phyloP scores from a whole-genome alignment of 495 filamentous ascomycete species.

The Endocarpon pusillum region DNA sequence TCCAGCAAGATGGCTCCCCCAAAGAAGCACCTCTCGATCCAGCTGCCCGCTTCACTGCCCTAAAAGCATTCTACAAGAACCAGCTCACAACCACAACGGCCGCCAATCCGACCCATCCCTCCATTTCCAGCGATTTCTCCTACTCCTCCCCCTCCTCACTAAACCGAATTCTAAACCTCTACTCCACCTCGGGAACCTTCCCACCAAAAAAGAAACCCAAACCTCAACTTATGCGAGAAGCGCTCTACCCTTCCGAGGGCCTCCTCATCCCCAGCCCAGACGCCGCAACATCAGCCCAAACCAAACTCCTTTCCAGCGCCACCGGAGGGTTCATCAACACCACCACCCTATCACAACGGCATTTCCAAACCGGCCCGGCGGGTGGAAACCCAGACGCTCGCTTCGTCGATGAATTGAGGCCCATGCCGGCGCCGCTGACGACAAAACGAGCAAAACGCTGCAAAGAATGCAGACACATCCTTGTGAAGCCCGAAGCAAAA shows the following conservation, averaged over 20 bases:
- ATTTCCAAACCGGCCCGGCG: constrained; percentile 26
- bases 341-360: constrained; percentile 33
- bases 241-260: constrained; percentile 48
- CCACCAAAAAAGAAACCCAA: constrained; percentile 47
- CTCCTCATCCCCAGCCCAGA: constrained; percentile 35
- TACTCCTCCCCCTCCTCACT: constrained; percentile 65
- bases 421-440: constrained; percentile 61
- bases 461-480: constrained; percentile 80
- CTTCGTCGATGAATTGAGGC: constrained; percentile 53
- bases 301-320: constrained; percentile 23
- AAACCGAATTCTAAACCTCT: constrained; percentile 67
- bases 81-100: constrained; percentile 46
- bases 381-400: constrained; percentile 23
- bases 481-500: constrained; percentile 87
- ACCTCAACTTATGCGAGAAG: constrained; percentile 60
- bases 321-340: constrained; percentile 36
- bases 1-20: constrained; percentile 1
- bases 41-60: constrained; percentile 28
- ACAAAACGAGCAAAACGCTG: constrained; percentile 91
- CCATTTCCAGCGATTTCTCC: constrained; percentile 38
- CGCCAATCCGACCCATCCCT: constrained; percentile 33
- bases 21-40: constrained; percentile 13
- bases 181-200: constrained; percentile 23
- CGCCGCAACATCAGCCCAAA: constrained; percentile 30
- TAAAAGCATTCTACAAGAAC: constrained; percentile 54